These are phyloP conservation scores for Globisporangium camurandrum DNA, from an alignment of 352 stramenopile species.

Conservation along the genomic window DNA sequence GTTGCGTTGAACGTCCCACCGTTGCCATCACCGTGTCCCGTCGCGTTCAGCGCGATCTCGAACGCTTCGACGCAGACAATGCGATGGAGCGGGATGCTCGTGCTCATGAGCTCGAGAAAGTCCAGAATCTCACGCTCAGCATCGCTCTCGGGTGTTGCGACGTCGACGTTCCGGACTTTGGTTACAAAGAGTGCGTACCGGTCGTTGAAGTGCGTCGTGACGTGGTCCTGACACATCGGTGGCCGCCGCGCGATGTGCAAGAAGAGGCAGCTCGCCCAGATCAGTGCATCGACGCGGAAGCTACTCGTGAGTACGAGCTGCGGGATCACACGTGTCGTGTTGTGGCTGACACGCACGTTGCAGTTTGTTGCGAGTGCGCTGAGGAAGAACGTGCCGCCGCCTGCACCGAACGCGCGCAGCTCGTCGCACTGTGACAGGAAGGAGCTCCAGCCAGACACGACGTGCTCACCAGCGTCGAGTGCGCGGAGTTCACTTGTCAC, in stretches of 20 bases:
- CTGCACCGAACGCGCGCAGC: constrained; percentile 9
- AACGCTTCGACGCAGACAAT: constrained; percentile 17
- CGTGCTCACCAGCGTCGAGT: constrained; percentile 3
- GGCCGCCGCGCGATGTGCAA: constrained; percentile 10
- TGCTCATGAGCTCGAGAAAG: constrained; percentile 14
- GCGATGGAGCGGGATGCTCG: constrained; percentile 10
- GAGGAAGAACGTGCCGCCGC: constrained; percentile 15
- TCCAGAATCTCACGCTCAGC: constrained; percentile 14
- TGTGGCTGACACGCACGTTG: constrained; percentile 2
- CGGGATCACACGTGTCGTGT: constrained; percentile 6
- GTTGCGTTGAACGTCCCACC: constrained; percentile 8
- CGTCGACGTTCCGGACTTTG: neutral
- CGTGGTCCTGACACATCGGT: constrained; percentile 12
- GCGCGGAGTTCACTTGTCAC: neutral
- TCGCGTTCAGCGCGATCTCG: constrained; percentile 5
- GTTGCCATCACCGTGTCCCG: too few species aligned
- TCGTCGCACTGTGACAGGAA: constrained; percentile 16
- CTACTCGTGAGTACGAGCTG: constrained; percentile 19
- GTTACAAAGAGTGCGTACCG: constrained; percentile 10
- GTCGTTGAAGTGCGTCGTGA: constrained; percentile 12
- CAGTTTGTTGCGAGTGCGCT: constrained; percentile 15
- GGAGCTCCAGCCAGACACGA: constrained; percentile 14
- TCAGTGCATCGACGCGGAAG: constrained; percentile 14
- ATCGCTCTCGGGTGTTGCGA: constrained; percentile 2
- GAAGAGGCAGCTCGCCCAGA: constrained; percentile 17